A percentile compares a stretch with the other conserved stretches of the same genome.
Conservation (phyloP, 495 filamentous ascomycete genomes). For the Aspergillus incahuasiensis region DNA sequence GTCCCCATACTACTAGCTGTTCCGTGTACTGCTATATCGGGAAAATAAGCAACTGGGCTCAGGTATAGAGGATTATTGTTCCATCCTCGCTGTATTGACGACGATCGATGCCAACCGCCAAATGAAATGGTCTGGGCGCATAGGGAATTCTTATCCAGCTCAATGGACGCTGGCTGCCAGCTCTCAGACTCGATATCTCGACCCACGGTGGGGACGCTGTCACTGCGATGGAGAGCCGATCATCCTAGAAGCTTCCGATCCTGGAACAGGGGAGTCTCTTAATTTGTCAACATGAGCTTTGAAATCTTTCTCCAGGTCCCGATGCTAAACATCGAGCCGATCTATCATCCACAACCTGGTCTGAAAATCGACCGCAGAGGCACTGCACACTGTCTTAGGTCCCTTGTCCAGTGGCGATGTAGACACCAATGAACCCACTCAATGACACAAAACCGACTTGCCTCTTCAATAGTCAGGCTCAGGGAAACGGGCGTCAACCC, state of each 20-base stretch:
- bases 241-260: not conserved
- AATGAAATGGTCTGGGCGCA: not conserved
- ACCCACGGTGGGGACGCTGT: not conserved
- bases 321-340: not conserved
- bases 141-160: not conserved
- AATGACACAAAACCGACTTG: not conserved
- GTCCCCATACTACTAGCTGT: too few species aligned
- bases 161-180: not conserved
- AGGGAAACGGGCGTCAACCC: not conserved
- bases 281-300: not conserved
- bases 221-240: not conserved
- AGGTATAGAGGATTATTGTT: slow-evolving; percentile 5
- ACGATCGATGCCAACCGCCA: slow-evolving; percentile 1
- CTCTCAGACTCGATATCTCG: not conserved
- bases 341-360: not conserved
- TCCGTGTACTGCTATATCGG: slow-evolving; percentile 5
- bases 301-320: not conserved
- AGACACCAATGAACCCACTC: not conserved
- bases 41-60: not conserved
- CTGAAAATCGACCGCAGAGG: not conserved
- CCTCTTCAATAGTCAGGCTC: slow-evolving; percentile 1
- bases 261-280: too few species aligned
- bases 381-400: not conserved
- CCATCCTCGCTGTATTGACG: not conserved
- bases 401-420: not conserved